Percentiles rank a stretch among this genome's conserved stretches.
These are phyloP conservation scores for Setaria italica DNA, from an alignment of 202 grass and related monocot species.

Conservation along the genomic window DNA sequence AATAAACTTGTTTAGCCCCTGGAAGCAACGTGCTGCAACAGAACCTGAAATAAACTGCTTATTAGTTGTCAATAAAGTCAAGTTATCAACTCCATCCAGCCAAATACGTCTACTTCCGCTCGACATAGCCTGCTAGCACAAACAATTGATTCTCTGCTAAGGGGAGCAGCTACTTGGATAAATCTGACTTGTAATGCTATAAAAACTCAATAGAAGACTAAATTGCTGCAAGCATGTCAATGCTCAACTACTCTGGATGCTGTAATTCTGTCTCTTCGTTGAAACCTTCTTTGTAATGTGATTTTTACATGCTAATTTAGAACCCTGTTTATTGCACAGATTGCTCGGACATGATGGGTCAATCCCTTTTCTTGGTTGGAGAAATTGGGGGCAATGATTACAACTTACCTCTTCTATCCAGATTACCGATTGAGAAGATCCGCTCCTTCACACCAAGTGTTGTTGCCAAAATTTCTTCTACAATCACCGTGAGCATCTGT, in stretches of 20 bases:
- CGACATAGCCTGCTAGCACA: neutral
- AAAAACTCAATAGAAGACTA: slow-evolving; percentile 16
- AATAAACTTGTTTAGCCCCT: too few relatives aligned
- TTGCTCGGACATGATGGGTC: slow-evolving; percentile 48
- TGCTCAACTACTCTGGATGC: neutral
- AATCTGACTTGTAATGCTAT: slow-evolving; percentile 1
- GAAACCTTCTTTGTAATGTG: slow-evolving; percentile 5
- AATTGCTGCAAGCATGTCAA: neutral
- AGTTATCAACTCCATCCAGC: neutral
- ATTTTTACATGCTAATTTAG: slow-evolving; percentile 11
- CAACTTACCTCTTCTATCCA: slow-evolving; percentile 63
- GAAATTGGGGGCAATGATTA: slow-evolving; percentile 99
- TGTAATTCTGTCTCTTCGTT: neutral
- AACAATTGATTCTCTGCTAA: neutral
- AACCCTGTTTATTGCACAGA: slow-evolving; percentile 43
- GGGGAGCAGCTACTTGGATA: neutral
- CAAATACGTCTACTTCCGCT: neutral
- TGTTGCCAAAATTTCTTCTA: slow-evolving; percentile 61
- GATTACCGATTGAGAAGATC: slow-evolving; percentile 49
- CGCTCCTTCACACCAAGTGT: slow-evolving; percentile 57
- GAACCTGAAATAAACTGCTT: neutral
- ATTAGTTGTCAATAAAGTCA: neutral
- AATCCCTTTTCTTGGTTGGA: slow-evolving; percentile 80
- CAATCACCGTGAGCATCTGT: slow-evolving; percentile 49
- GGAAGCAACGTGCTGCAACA: slow-evolving; percentile 4